These are phyloP conservation scores for Diutina rugosa DNA, from an alignment of 1,139 yeast genomes.

Conservation along the genomic window DNA sequence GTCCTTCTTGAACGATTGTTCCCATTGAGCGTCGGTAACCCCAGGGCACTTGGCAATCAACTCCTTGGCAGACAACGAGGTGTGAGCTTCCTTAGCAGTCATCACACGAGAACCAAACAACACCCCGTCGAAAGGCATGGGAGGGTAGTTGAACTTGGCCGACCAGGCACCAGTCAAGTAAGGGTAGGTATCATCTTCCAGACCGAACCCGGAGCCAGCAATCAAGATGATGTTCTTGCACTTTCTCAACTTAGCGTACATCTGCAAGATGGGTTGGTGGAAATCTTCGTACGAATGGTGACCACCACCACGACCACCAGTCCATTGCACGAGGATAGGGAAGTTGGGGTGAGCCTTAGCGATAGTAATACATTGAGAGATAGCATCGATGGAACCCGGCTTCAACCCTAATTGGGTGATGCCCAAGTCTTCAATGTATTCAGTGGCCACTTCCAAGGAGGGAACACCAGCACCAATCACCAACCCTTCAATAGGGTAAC, in stretches of 20 bases:
- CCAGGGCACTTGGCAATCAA: slow-evolving; percentile 88
- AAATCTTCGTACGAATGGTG: slow-evolving; percentile 98
- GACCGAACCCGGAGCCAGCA: slow-evolving; percentile 98
- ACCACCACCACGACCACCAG: slow-evolving; percentile 99
- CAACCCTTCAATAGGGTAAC: slow-evolving; percentile 91
- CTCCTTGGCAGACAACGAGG: slow-evolving; percentile 87
- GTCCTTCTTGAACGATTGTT: slow-evolving; percentile 83
- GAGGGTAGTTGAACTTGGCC: slow-evolving; percentile 70
- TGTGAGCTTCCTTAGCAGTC: slow-evolving; percentile 94
- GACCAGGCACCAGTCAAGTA: slow-evolving; percentile 98
- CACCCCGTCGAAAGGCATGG: slow-evolving; percentile 98
- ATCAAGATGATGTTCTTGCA: slow-evolving; percentile 77
- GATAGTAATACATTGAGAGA: slow-evolving; percentile 71
- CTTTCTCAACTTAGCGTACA: slow-evolving; percentile 91
- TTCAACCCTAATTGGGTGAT: slow-evolving; percentile 90
- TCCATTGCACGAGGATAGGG: slow-evolving; percentile 98
- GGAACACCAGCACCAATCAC: slow-evolving; percentile 99
- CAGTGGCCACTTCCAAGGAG: slow-evolving; percentile 91
- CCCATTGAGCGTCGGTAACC: slow-evolving; percentile 84
- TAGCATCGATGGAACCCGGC: slow-evolving; percentile 95
- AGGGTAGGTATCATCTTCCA: slow-evolving; percentile 92
- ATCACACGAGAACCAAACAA: slow-evolving; percentile 92
- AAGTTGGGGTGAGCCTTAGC: slow-evolving; percentile 92
- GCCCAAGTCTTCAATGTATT: slow-evolving; percentile 85
- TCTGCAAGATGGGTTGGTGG: slow-evolving; percentile 94